Percentiles rank a stretch among this genome's conserved stretches.
These are phyloP conservation scores for Cylindricascospora bacillispora DNA, from an alignment of 1,139 yeast species.

Conservation along the genomic window DNA sequence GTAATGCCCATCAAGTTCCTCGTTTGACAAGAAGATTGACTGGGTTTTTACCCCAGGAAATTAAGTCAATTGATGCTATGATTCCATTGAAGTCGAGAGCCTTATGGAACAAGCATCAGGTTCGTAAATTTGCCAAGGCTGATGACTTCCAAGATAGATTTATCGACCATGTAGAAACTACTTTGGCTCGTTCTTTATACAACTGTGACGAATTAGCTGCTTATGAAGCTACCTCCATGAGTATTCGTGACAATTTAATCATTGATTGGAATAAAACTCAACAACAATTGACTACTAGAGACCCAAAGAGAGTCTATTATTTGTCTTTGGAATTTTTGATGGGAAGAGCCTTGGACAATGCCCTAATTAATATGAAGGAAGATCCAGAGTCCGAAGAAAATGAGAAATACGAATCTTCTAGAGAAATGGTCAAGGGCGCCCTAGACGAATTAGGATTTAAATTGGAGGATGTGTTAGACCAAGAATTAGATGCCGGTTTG, in stretches of 20 bases:
- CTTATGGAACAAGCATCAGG: conserved; percentile 58
- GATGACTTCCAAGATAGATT: conserved; percentile 60
- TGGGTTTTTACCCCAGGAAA: conserved; percentile 85
- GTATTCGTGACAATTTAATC: conserved; percentile 69
- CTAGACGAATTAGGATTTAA: conserved; percentile 73
- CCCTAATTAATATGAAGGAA: conserved; percentile 55
- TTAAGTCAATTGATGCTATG: conserved; percentile 65
- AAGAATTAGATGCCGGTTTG: conserved; percentile 88
- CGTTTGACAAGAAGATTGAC: conserved; percentile 60
- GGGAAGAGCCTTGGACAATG: conserved; percentile 95
- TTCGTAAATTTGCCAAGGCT: conserved; percentile 36
- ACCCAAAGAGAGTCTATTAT: conserved; percentile 80
- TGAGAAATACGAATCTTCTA: conserved; percentile 18
- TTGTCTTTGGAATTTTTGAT: conserved; percentile 79
- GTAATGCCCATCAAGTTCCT: conserved; percentile 19
- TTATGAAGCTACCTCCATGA: conserved; percentile 73
- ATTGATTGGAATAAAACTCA: conserved; percentile 91
- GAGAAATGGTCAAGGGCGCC: conserved; percentile 41
- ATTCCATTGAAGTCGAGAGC: conserved; percentile 71
- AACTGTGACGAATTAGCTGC: conserved; percentile 90
- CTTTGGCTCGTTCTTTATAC: conserved; percentile 78
- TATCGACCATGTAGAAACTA: conserved; percentile 78
- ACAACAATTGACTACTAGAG: conserved; percentile 73
- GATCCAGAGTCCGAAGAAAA: conserved; percentile 15
- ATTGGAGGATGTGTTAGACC: conserved; percentile 70